phyloP scores from a whole-genome alignment of 177 flowering plant species.

The Vitis hybrid region DNA sequence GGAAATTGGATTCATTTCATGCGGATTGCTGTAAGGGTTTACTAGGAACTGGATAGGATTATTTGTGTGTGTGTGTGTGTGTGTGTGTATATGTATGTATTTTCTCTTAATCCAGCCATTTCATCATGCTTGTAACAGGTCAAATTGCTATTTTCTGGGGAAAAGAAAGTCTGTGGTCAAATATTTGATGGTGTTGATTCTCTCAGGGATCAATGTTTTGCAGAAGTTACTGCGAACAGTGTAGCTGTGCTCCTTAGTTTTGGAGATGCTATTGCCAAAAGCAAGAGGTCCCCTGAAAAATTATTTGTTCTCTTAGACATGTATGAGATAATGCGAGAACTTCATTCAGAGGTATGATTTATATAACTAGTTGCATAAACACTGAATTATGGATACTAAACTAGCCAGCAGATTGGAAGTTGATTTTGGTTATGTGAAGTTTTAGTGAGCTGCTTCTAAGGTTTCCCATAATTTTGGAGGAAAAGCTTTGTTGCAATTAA shows the following conservation, averaged over 20 bases:
- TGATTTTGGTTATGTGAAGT: too few relatives aligned
- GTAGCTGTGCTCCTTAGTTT: constrained; percentile 84
- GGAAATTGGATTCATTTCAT: constrained; percentile 92
- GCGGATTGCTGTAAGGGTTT: constrained; percentile 79
- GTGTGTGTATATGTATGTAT: not conserved
- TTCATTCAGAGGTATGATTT: constrained; percentile 74
- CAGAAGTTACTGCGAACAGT: constrained; percentile 79
- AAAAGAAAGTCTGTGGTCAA: constrained; percentile 80
- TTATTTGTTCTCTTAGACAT: constrained; percentile 92
- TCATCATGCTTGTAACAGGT: constrained; percentile 59
- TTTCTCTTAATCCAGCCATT: constrained; percentile 3
- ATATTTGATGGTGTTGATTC: constrained; percentile 67
- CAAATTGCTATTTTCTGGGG: constrained; percentile 81
- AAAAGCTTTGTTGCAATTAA: too few relatives aligned
- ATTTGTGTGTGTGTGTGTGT: not conserved
- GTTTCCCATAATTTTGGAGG: too few relatives aligned
- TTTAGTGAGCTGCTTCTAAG: too few relatives aligned
- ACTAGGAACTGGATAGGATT: not conserved
- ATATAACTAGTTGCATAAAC: not conserved
- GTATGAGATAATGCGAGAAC: constrained; percentile 96
- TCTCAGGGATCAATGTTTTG: constrained; percentile 72
- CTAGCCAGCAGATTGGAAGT: too few relatives aligned
- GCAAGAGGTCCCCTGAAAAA: constrained; percentile 97
- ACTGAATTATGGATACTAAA: too few relatives aligned
- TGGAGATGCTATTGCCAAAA: constrained; percentile 97